Evolutionary conservation across 1,284 basidiomycete species (phyloP), one percentile per base, ranked within the genome.

Genomic region (Rhodotorula mucilaginosa): DNA sequence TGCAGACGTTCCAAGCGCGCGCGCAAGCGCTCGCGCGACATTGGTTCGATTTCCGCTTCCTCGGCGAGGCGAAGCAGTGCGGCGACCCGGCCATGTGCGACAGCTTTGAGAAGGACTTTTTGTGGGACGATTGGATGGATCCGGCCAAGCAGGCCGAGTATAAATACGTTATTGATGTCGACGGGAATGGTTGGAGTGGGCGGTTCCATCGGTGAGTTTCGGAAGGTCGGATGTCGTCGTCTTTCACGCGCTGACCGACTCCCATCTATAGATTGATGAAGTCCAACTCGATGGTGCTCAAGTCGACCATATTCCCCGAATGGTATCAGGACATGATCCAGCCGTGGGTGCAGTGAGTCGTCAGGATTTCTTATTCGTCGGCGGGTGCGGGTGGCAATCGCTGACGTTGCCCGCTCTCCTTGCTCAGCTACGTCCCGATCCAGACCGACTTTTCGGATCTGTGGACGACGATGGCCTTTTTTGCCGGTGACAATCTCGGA

Each of bases 271-370:
- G 88, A 1, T 82, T 90, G 21, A 85, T 90, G 74, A 86, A 85
- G 47, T 84, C 86, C n/a, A 87, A 88, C 65, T 84, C 88, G 10
- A 81, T 89, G 58, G 81, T 90, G 13, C 85, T 89, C 78, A 89
- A 89, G 79, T 81, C 85, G 10, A 89, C 87, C 0, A 83, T 86
- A 48, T 89, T 87, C 73, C 87, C 87, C 0, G 88, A 89, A 79
- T 89, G 78, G 78, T 78, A 72, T 52, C 46, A 68, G 26, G 74
- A 75, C 51, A 73, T 74, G 44, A 73, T 77, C 44, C 71, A 75
- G 49, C 75, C 76, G 0, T 78, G 78, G 77, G 54, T 78, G 18
- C 78, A 79, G 71, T 74, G 19, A 54, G 65, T 59, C 34, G 31
- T 34, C 12, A 13, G 5, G 29, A 26, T 26, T 12, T 19, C 7